phyloP scores from a whole-genome alignment of 2,329 filamentous ascomycete species.

The Paramyrothecium sp. region DNA sequence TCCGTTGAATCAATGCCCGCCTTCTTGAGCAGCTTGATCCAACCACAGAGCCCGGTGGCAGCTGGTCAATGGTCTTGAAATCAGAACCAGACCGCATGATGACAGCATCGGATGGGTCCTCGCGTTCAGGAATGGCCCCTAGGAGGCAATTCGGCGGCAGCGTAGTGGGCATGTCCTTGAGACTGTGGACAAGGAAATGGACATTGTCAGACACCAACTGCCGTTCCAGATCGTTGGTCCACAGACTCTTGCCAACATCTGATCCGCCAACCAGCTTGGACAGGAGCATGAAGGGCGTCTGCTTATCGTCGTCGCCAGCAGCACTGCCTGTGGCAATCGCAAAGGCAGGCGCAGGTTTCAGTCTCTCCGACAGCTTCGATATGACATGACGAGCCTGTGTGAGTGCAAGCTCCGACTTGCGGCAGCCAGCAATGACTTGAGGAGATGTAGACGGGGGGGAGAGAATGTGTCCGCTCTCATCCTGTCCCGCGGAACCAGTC shows the following conservation, averaged over 20 bases:
- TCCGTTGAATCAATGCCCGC: constrained; percentile 7
- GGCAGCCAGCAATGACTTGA: neutral
- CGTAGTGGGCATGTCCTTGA: constrained; percentile 14
- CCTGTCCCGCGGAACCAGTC: no score
- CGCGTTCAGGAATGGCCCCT: constrained; percentile 8
- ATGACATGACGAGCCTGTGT: neutral
- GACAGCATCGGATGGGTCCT: constrained; percentile 11
- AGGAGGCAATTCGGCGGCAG: constrained; percentile 8
- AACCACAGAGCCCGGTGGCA: constrained; percentile 9
- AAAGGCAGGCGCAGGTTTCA: neutral
- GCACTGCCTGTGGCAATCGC: neutral
- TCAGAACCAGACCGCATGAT: constrained; percentile 6
- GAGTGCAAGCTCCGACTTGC: neutral
- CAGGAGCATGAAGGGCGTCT: constrained; percentile 11
- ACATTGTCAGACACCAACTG: constrained; percentile 9
- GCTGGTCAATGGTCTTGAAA: constrained; percentile 8
- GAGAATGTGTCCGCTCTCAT: no score
- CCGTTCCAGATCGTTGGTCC: constrained; percentile 12
- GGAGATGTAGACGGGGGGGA: no score
- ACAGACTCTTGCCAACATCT: constrained; percentile 13
- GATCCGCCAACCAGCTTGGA: constrained; percentile 14
- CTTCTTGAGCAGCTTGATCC: constrained; percentile 10
- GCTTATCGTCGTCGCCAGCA: constrained; percentile 18
- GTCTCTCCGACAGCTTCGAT: neutral
- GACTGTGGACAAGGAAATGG: constrained; percentile 9